Percentiles rank a stretch among this genome's conserved stretches.
These are phyloP conservation scores for Cylindrodendrum hubeiense DNA, from an alignment of 2,329 filamentous ascomycete genomes.

Conservation along the genomic window DNA sequence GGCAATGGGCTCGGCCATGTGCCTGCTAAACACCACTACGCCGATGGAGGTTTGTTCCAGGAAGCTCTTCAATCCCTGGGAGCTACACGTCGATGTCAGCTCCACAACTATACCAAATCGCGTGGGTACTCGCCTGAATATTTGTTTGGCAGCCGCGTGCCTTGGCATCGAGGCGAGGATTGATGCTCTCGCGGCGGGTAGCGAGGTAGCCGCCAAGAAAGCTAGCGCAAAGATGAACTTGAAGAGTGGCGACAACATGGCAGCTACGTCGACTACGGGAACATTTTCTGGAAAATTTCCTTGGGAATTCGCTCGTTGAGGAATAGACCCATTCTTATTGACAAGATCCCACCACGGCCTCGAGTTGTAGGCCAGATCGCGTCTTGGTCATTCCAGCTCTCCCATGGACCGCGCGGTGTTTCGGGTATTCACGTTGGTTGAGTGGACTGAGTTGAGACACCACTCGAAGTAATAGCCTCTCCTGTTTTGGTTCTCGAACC, in stretches of 20 bases:
- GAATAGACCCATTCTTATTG: neutral
- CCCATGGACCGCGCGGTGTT: neutral
- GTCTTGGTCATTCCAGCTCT: neutral
- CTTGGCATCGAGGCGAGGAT: neutral
- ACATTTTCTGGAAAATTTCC: neutral
- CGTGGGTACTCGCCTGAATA: neutral
- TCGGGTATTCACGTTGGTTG: neutral
- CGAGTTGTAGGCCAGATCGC: neutral
- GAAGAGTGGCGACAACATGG: neutral
- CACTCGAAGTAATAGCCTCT: neutral
- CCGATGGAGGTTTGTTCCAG: neutral
- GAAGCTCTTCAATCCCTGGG: neutral
- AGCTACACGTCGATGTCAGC: neutral
- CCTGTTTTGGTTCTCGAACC: too few relatives aligned
- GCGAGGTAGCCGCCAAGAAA: neutral
- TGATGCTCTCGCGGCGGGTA: neutral
- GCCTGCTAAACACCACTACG: neutral
- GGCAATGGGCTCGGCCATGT: neutral
- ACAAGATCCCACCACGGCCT: neutral
- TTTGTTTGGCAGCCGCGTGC: neutral
- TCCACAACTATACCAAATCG: neutral
- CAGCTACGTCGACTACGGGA: neutral
- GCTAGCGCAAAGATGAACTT: neutral
- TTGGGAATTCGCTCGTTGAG: neutral
- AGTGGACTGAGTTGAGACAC: neutral